These are phyloP conservation scores for Aspergillus tanneri DNA, from an alignment of 2,329 filamentous ascomycete species.

Conservation along the genomic window DNA sequence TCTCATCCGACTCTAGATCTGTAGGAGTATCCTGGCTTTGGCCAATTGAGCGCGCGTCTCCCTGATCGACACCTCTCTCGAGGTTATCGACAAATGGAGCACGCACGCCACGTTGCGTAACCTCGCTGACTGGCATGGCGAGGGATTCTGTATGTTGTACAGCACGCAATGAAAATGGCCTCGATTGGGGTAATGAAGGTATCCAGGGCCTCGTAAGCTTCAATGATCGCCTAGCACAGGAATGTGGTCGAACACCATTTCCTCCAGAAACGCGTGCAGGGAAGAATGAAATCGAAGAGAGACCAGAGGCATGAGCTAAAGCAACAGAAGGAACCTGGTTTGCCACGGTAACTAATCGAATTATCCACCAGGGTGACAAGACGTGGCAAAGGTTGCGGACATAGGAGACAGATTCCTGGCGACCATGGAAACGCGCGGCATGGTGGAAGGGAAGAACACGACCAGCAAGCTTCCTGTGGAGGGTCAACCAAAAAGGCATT, in stretches of 20 bases:
- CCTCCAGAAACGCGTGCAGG: constrained; percentile 4
- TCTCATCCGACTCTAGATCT: constrained; percentile 57
- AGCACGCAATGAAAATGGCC: constrained; percentile 6
- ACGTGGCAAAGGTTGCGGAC: constrained; percentile 27
- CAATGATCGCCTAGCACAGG: constrained; percentile 10
- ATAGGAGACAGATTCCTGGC: constrained; percentile 23
- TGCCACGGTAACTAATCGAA: constrained; percentile 29
- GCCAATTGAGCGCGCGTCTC: constrained; percentile 12
- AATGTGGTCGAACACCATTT: constrained; percentile 14
- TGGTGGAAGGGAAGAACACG: constrained; percentile 29
- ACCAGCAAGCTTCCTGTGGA: constrained; percentile 22
- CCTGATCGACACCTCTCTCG: background rate
- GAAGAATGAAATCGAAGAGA: background rate
- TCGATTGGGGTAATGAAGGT: constrained; percentile 4
- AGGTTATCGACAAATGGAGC: background rate
- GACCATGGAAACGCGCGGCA: constrained; percentile 29
- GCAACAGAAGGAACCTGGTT: constrained; percentile 15
- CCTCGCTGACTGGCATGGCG: background rate
- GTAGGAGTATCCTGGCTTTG: constrained; percentile 24
- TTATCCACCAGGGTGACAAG: constrained; percentile 26
- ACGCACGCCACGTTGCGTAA: background rate
- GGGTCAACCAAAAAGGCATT: constrained; percentile 31
- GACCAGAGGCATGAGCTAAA: constrained; percentile 4
- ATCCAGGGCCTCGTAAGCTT: constrained; percentile 11
- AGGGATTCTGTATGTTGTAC: background rate